These are phyloP conservation scores for Diaporthe citrichinensis DNA, from an alignment of 2,329 filamentous ascomycete species.

Conservation along the genomic window DNA sequence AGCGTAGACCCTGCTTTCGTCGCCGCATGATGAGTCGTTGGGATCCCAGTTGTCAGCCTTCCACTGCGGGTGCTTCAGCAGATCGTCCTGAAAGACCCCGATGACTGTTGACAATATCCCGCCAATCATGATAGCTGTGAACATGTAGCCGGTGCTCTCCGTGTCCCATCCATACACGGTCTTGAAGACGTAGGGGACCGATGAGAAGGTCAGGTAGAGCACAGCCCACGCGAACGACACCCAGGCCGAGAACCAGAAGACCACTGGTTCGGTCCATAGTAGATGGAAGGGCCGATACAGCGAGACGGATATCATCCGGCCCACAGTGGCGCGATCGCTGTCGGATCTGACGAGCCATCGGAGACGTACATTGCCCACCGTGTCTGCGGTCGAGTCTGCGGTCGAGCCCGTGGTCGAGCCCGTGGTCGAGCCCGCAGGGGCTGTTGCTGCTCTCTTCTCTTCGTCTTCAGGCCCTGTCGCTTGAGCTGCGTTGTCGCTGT, in stretches of 20 bases:
- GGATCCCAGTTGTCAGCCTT: conserved; percentile 47
- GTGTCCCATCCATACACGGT: conserved; percentile 77
- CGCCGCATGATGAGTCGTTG: conserved; percentile 25
- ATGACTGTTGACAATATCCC: conserved; percentile 76
- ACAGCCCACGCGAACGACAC: conserved; percentile 91
- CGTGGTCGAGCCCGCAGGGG: neutral
- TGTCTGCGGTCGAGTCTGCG: neutral
- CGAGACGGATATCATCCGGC: conserved; percentile 80
- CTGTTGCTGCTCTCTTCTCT: conserved; percentile 40
- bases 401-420: conserved; percentile 18
- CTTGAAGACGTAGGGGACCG: conserved; percentile 83
- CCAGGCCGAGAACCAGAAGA: conserved; percentile 92
- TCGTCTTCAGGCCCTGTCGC: conserved; percentile 41
- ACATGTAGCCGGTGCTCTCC: conserved; percentile 79
- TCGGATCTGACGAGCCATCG: conserved; percentile 87
- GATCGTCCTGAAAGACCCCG: conserved; percentile 80
- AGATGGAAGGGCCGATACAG: conserved; percentile 84
- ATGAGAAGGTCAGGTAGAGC: conserved; percentile 86
- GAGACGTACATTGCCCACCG: conserved; percentile 61
- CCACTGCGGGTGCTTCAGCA: conserved; percentile 66
- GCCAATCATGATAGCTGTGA: conserved; percentile 79
- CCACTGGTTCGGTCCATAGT: conserved; percentile 81
- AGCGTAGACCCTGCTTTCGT: conserved; percentile 57
- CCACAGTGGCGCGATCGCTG: conserved; percentile 78
- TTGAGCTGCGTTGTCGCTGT: neutral